phyloP scores from a whole-genome alignment of 805 yeast genomes.

The Metschnikowia noctiluminum region DNA sequence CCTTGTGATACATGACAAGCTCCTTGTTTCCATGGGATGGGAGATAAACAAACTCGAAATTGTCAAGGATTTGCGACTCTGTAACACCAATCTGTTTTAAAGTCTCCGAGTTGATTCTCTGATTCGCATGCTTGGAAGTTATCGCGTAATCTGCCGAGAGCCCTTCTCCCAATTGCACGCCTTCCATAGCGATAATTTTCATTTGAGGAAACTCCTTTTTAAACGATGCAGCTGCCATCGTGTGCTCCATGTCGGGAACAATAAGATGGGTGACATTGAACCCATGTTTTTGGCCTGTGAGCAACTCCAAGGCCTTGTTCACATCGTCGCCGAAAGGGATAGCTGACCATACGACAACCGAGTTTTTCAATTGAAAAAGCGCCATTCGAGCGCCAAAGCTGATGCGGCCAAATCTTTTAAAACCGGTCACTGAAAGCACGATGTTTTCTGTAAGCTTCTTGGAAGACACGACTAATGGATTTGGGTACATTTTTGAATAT shows the following conservation, averaged over 20 bases:
- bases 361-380: conserved; percentile 27
- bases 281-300: conserved; percentile 28
- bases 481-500: conserved; percentile 25
- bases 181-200: conserved; percentile 53
- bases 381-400: conserved; percentile 45
- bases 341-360: conserved; percentile 49
- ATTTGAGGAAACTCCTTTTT: conserved; percentile 48
- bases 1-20: conserved; percentile 47
- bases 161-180: conserved; percentile 25
- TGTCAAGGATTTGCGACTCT: conserved; percentile 36
- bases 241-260: conserved; percentile 64
- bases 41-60: conserved; percentile 53
- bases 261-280: conserved; percentile 47
- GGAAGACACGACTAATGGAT: conserved; percentile 28
- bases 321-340: conserved; percentile 52
- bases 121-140: conserved; percentile 32
- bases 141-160: conserved; percentile 42
- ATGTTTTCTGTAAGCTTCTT: conserved; percentile 33
- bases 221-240: conserved; percentile 57
- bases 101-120: conserved; percentile 21
- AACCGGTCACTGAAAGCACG: conserved; percentile 34
- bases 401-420: conserved; percentile 27
- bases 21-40: conserved; percentile 61
- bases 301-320: conserved; percentile 33
- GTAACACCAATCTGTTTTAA: conserved; percentile 32